phyloP scores from a whole-genome alignment of 1,284 basidiomycete species.

The Apiotrichum brassicae region DNA sequence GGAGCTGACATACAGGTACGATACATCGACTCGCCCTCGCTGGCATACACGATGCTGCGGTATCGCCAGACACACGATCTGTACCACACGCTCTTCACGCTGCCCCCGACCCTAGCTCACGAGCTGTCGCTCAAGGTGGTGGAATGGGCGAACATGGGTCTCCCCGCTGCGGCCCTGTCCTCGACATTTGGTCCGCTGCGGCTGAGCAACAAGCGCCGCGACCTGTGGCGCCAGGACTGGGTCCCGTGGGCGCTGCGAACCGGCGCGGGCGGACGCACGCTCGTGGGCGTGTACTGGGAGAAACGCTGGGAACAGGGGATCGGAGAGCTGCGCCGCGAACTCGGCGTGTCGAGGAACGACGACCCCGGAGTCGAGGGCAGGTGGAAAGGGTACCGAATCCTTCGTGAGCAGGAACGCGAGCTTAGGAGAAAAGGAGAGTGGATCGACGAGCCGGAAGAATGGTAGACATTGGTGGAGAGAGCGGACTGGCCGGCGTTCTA shows the following conservation, averaged over 20 bases:
- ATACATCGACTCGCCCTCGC: slow-evolving; percentile 86
- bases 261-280: slow-evolving; percentile 62
- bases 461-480: slow-evolving; percentile 27
- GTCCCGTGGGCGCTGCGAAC: slow-evolving; percentile 84
- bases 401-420: slow-evolving; percentile 43
- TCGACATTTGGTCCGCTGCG: slow-evolving; percentile 60
- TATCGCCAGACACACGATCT: slow-evolving; percentile 98
- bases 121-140: slow-evolving; percentile 96
- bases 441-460: slow-evolving; percentile 46
- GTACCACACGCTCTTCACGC: slow-evolving; percentile 80
- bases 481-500: background rate
- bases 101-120: slow-evolving; percentile 83
- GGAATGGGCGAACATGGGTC: slow-evolving; percentile 84
- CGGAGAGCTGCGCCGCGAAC: slow-evolving; percentile 68
- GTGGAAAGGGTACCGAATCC: slow-evolving; percentile 47
- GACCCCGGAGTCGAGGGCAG: slow-evolving; percentile 32
- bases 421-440: slow-evolving; percentile 42
- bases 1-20: slow-evolving; percentile 59
- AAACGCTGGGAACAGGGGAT: slow-evolving; percentile 81
- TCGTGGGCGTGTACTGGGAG: slow-evolving; percentile 95
- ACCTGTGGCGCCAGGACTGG: slow-evolving; percentile 56
- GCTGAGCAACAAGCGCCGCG: slow-evolving; percentile 31
- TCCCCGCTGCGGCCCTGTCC: slow-evolving; percentile 81
- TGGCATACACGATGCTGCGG: slow-evolving; percentile 95
- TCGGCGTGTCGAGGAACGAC: slow-evolving; percentile 56